These are phyloP conservation scores for Exserohilum turcica DNA, from an alignment of 2,329 filamentous ascomycete species.

Conservation along the genomic window DNA sequence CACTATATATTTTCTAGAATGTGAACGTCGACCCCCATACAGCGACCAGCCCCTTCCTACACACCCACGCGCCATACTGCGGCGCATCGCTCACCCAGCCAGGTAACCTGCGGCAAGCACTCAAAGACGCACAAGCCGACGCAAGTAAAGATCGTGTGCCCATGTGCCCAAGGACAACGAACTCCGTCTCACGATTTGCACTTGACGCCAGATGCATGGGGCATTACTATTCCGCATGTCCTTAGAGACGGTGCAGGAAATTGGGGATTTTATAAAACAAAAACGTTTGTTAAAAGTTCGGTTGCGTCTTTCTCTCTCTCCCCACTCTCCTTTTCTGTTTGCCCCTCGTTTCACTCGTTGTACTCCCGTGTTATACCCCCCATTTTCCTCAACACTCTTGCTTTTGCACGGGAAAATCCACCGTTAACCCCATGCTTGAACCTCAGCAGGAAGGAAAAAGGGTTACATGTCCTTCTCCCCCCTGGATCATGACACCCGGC, in stretches of 20 bases:
- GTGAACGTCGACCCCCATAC: conserved; percentile 26
- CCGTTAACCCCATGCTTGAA: too few relatives aligned
- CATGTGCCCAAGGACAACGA: conserved; percentile 34
- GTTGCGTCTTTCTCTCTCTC: neutral
- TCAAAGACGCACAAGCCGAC: conserved; percentile 29
- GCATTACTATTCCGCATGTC: conserved; percentile 32
- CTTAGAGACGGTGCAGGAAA: conserved; percentile 31
- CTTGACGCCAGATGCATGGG: conserved; percentile 34
- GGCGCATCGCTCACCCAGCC: conserved; percentile 30
- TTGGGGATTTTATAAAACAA: conserved; percentile 30
- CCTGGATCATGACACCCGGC: conserved; percentile 33
- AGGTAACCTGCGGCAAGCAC: conserved; percentile 28
- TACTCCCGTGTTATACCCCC: too few relatives aligned
- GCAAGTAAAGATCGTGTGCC: conserved; percentile 31
- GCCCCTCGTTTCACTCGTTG: neutral
- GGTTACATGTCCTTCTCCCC: conserved; percentile 35
- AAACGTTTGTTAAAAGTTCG: conserved; percentile 26
- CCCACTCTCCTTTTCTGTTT: neutral
- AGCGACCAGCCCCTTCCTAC: conserved; percentile 31
- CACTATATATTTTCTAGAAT: conserved; percentile 11
- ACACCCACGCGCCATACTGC: conserved; percentile 29
- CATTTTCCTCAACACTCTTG: too few relatives aligned
- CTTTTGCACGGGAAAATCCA: too few relatives aligned
- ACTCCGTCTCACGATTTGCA: conserved; percentile 28
- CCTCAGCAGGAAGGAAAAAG: conserved; percentile 2